Base-by-base conservation (phyloP, 306 rosid species). In the Vicia sativa region DNA sequence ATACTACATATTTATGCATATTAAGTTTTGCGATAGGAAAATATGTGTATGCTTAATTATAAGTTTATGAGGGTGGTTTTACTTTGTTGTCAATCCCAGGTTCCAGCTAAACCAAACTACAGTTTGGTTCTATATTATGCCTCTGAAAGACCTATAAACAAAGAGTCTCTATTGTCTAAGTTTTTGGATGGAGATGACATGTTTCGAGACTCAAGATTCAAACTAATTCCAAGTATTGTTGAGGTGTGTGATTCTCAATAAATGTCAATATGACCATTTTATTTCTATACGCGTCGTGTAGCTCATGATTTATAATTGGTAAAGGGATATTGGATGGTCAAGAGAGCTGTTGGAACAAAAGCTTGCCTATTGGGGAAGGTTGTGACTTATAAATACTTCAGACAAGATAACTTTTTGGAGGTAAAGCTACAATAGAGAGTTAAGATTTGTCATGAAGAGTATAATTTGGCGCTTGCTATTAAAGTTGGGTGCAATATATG, bases 311-410 rank as follows among this genome's bases (percentile, higher is more conserved):
- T 62, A 57, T 73, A 65, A 73, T 81, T 43, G 9, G 45, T 58
- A 67, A 75, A 90, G 99, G 99, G 99, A 70, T 93, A 93, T 79
- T 93, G 96, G 99, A 90, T 93, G 96, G 97, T 93, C 81, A 93
- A 93, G 83, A 85, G 99, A 65, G 99, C 99, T 42, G 99, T 93
- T 11, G 98, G 98, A 83, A 88, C 98, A 67, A 93, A 93, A 85
- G 98, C 97, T 74, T 93, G 98, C 86, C 72, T 93, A 21, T 49
- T 93, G 74, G 99, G 97, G 21, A 93, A 93, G 87, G 97, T 97
- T 38, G 84, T 93, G 45, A 85, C 89, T 21, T 93, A 97, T 87
- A 93, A 85, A 75, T 90, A 84, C 72, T 80, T 82, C 46, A 82
- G 86, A 74, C 97, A 75, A 71, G 96, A 90, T 41, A 93, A 93